phyloP scores from a whole-genome alignment of 2,329 filamentous ascomycete species.

The Colletotrichum horii region DNA sequence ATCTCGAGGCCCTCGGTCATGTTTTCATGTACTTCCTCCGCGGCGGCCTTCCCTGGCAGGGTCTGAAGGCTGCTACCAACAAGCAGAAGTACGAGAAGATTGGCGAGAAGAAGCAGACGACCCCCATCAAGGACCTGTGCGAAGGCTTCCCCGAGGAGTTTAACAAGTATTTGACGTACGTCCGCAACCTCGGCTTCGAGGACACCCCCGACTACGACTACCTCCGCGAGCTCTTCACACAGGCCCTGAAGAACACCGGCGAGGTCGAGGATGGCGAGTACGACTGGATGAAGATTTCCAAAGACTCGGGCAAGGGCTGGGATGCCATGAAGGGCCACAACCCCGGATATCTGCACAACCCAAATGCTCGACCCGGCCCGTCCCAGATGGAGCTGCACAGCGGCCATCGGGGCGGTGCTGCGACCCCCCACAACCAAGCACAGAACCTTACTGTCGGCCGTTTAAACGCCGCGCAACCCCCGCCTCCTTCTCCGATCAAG shows the following conservation, averaged over 20 bases:
- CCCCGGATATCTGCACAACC: slow-evolving; percentile 71
- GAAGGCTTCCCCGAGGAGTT: slow-evolving; percentile 97
- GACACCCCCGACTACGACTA: slow-evolving; percentile 99
- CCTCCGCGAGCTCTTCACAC: slow-evolving; percentile 93
- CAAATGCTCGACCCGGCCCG: slow-evolving; percentile 78
- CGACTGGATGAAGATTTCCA: slow-evolving; percentile 99
- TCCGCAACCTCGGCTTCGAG: slow-evolving; percentile 97
- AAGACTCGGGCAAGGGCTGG: slow-evolving; percentile 84
- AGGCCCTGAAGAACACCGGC: slow-evolving; percentile 91
- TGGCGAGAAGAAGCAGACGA: slow-evolving; percentile 99
- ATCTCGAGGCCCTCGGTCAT: slow-evolving; percentile 85
- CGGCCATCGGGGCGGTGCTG: slow-evolving; percentile 69
- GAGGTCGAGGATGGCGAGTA: slow-evolving; percentile 98
- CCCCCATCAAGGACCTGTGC: slow-evolving; percentile 93
- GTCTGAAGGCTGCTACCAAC: slow-evolving; percentile 75
- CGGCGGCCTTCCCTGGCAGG: slow-evolving; percentile 76
- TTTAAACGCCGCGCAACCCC: slow-evolving; percentile 94
- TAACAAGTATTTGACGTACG: slow-evolving; percentile 96
- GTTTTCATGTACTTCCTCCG: slow-evolving; percentile 78
- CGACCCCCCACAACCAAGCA: slow-evolving; percentile 67
- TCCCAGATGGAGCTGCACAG: slow-evolving; percentile 86
- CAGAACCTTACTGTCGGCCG: slow-evolving; percentile 77
- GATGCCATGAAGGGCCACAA: slow-evolving; percentile 75
- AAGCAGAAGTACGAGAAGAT: slow-evolving; percentile 99
- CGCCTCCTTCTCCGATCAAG: slow-evolving; percentile 84